These are phyloP conservation scores for Prillingera fragicola DNA, from an alignment of 1,284 basidiomycete species.

Conservation along the genomic window DNA sequence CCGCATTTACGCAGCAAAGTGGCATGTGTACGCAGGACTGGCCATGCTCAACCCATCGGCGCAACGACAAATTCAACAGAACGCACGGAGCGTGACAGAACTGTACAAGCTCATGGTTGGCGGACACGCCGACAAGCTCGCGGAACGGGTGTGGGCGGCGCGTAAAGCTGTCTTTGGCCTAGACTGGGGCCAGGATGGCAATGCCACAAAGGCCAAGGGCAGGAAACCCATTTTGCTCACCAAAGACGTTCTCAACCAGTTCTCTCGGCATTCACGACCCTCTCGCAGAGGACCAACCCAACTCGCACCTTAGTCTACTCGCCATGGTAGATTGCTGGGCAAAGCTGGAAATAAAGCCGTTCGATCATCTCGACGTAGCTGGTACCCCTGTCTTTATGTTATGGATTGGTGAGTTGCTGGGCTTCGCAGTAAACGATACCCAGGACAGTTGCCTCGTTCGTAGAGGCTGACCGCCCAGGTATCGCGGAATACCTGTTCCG, in stretches of 20 bases:
- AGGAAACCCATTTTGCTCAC: slow-evolving; percentile 70
- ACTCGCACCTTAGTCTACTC: slow-evolving; percentile 91
- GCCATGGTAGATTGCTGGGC: slow-evolving; percentile 99
- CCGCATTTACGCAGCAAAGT: slow-evolving; percentile 93
- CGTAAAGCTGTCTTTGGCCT: slow-evolving; percentile 72
- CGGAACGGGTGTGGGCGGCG: slow-evolving; percentile 68
- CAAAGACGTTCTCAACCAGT: slow-evolving; percentile 81
- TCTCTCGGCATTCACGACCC: slow-evolving; percentile 62
- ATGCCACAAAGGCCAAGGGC: slow-evolving; percentile 39
- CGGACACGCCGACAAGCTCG: slow-evolving; percentile 62
- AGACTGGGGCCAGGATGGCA: slow-evolving; percentile 29
- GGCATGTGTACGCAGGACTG: slow-evolving; percentile 98
- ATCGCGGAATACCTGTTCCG: slow-evolving; percentile 94
- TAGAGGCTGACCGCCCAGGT: slow-evolving; percentile 42
- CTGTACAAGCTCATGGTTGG: slow-evolving; percentile 95
- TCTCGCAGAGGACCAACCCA: slow-evolving; percentile 50
- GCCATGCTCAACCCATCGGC: slow-evolving; percentile 96
- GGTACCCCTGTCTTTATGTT: slow-evolving; percentile 94
- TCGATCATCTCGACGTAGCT: slow-evolving; percentile 84
- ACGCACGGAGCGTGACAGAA: slow-evolving; percentile 74
- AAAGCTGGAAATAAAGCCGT: slow-evolving; percentile 77
- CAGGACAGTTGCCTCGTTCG: background rate
- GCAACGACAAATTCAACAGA: slow-evolving; percentile 81
- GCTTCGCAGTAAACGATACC: background rate
- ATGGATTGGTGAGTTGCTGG: slow-evolving; percentile 64